Conservation (phyloP, 1,139 yeast genomes). For the Saccharomyces hybrid region DNA sequence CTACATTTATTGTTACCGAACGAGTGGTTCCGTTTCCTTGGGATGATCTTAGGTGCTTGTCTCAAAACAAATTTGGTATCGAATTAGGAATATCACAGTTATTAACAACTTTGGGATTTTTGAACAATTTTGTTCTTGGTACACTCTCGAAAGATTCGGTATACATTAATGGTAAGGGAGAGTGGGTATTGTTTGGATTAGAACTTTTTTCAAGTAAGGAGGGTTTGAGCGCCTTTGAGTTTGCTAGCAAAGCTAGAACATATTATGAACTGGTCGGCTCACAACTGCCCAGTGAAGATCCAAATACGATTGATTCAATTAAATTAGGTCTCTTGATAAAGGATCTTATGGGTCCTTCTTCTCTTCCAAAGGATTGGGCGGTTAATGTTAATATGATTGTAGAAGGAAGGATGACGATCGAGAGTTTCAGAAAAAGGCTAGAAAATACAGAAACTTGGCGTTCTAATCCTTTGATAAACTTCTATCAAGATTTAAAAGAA, state of each 20-base stretch:
- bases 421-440: constrained; percentile 13
- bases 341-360: constrained; percentile 39
- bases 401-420: constrained; percentile 16
- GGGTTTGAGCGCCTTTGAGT: constrained; percentile 31
- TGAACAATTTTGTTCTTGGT: constrained; percentile 62
- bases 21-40: constrained; percentile 53
- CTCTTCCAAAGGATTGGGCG: constrained; percentile 20
- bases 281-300: constrained; percentile 14
- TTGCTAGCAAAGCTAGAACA: constrained; percentile 26
- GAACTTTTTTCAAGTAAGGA: constrained; percentile 55
- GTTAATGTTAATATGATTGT: constrained; percentile 8
- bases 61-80: constrained; percentile 34
- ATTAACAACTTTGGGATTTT: constrained; percentile 49
- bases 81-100: constrained; percentile 55
- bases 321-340: constrained; percentile 52
- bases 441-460: constrained; percentile 16
- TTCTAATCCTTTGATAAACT: constrained; percentile 15
- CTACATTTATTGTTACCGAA: constrained; percentile 72
- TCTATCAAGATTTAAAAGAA: constrained; percentile 25
- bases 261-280: constrained; percentile 33
- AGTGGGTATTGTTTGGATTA: constrained; percentile 81
- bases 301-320: constrained; percentile 53
- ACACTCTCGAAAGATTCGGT: constrained; percentile 51
- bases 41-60: constrained; percentile 13
- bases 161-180: constrained; percentile 62